These are phyloP conservation scores for Beta vulgaris DNA, from an alignment of 148 eudicot species.

Conservation along the genomic window DNA sequence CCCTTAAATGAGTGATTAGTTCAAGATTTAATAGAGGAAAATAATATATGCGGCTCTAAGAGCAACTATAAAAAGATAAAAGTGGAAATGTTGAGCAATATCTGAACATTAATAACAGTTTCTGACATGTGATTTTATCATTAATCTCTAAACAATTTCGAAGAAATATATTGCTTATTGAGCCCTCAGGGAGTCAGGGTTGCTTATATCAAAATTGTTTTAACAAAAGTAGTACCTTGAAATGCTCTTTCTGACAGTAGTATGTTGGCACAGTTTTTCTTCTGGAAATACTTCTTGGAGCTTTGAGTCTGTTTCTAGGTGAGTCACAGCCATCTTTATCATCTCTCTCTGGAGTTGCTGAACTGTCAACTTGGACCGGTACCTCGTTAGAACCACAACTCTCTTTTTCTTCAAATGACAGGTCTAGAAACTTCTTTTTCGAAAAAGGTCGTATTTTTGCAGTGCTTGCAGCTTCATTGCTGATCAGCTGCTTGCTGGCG, in stretches of 20 bases:
- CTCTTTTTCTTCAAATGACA: constrained; percentile 69
- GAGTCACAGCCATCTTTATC: constrained; percentile 28
- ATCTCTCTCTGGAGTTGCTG: constrained; percentile 15
- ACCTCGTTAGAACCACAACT: constrained; percentile 90
- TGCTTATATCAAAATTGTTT: neutral
- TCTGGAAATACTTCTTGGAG: constrained; percentile 40
- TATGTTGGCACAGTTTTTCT: constrained; percentile 45
- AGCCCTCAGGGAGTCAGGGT: no score
- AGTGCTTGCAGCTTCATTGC: constrained; percentile 18
- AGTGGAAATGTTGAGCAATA: no score
- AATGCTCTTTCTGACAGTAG: constrained; percentile 33
- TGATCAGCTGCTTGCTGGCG: constrained; percentile 35
- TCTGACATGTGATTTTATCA: no score
- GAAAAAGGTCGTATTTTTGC: constrained; percentile 29
- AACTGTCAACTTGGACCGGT: constrained; percentile 35
- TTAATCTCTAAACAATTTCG: no score
- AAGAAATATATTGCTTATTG: no score
- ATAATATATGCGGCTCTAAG: no score
- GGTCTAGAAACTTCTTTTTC: constrained; percentile 37
- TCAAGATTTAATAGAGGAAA: neutral
- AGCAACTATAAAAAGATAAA: no score
- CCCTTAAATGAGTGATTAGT: neutral
- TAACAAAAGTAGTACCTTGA: constrained; percentile 31
- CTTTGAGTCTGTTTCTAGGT: constrained; percentile 31
- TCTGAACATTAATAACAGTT: no score